A percentile compares a stretch with the other conserved stretches of the same genome.
These are phyloP conservation scores for Aspergillus steynii DNA, from an alignment of 495 filamentous ascomycete species.

Conservation along the genomic window DNA sequence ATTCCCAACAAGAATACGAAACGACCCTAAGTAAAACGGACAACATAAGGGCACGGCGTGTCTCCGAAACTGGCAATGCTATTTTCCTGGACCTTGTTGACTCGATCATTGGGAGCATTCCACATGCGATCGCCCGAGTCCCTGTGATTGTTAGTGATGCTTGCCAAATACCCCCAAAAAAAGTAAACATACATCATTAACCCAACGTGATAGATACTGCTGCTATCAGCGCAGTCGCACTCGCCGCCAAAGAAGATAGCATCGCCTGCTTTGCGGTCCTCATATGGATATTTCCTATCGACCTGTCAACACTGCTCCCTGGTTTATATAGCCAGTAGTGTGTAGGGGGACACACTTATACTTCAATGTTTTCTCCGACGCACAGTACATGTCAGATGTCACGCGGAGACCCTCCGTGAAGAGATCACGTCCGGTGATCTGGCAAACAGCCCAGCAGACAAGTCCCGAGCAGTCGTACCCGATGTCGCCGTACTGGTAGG, in stretches of 20 bases:
- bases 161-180: not conserved
- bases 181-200: constrained; percentile 20
- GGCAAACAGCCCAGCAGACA: constrained; percentile 24
- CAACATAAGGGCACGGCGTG: constrained; percentile 19
- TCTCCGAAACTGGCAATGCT: constrained; percentile 19
- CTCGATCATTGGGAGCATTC: constrained; percentile 24
- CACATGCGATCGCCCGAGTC: constrained; percentile 26
- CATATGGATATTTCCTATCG: constrained; percentile 21
- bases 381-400: constrained; percentile 24
- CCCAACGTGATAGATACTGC: constrained; percentile 21
- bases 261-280: constrained; percentile 19
- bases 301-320: not conserved
- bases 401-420: constrained; percentile 23
- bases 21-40: constrained; percentile 13
- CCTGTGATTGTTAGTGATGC: constrained; percentile 1
- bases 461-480: constrained; percentile 23
- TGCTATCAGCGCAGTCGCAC: constrained; percentile 17
- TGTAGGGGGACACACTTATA: constrained; percentile 15
- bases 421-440: constrained; percentile 22
- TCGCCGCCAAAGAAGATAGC: constrained; percentile 23
- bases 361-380: constrained; percentile 14
- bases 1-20: not conserved
- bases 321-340: not conserved
- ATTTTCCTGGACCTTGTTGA: constrained; percentile 23
- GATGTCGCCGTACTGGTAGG: constrained; percentile 24